Conservation (phyloP, 768 basidiomycete species). For the Psilocybe cubensis region DNA sequence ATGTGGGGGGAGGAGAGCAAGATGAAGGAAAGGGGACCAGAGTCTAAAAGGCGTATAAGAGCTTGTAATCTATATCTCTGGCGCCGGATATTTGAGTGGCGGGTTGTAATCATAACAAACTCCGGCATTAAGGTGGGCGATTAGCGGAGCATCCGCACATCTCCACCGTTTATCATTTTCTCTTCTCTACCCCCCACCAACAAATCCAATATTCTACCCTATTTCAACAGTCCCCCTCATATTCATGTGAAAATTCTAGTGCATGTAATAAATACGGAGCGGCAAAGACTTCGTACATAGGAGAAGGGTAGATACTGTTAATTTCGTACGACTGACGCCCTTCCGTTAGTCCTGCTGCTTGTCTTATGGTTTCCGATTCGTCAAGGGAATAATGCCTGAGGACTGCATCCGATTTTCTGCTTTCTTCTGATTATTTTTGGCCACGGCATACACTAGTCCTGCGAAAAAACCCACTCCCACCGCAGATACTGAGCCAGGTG, state of each 20-base stretch:
- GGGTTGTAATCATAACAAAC: constrained; percentile 1
- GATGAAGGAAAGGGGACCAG: background rate
- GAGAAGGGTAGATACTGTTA: constrained; percentile 1
- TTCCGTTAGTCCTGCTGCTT: constrained; percentile 22
- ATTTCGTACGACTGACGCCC: constrained; percentile 13
- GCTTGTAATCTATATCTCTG: background rate
- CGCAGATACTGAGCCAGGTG: constrained; percentile 86
- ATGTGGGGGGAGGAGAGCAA: constrained; percentile 2
- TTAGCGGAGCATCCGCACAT: constrained; percentile 25
- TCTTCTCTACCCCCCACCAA: background rate
- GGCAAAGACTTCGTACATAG: constrained; percentile 9
- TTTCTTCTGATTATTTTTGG: constrained; percentile 93
- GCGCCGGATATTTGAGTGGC: constrained; percentile 1
- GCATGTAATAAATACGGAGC: constrained; percentile 20
- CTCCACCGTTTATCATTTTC: constrained; percentile 16
- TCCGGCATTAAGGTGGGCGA: constrained; percentile 28
- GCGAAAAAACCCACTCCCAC: constrained; percentile 90
- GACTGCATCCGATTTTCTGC: constrained; percentile 58
- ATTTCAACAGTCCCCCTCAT: constrained; percentile 1
- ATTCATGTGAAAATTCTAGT: constrained; percentile 23
- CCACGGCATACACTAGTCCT: constrained; percentile 89
- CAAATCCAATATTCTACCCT: background rate
- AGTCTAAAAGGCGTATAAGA: background rate
- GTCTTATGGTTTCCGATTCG: constrained; percentile 47
- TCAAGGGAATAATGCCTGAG: constrained; percentile 60